phyloP scores from a whole-genome alignment of 495 filamentous ascomycete species.

The Penicillium silybi region DNA sequence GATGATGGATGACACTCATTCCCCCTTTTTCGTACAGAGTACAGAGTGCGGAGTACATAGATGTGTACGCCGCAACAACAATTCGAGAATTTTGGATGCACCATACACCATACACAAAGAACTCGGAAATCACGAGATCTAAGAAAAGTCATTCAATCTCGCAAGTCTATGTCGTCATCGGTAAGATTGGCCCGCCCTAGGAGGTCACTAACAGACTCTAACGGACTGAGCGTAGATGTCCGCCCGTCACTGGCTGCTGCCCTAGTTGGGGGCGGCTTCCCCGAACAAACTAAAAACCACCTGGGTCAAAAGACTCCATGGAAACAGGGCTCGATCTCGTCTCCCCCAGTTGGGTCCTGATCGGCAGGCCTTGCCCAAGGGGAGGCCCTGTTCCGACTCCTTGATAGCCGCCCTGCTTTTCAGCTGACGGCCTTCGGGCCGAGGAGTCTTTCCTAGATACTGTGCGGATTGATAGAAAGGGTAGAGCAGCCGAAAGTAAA shows the following conservation, averaged over 20 bases:
- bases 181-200: conserved; percentile 9
- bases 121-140: background rate
- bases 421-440: conserved; percentile 3
- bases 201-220: conserved; percentile 4
- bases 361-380: conserved; percentile 13
- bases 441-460: background rate
- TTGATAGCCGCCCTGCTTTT: conserved; percentile 9
- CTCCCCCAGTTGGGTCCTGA: conserved; percentile 13
- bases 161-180: conserved; percentile 15
- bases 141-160: conserved; percentile 4
- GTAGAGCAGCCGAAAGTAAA: background rate
- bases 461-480: background rate
- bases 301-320: background rate
- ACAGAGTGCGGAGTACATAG: too few species aligned
- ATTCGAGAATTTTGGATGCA: background rate
- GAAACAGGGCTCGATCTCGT: conserved; percentile 2
- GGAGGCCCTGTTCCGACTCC: background rate
- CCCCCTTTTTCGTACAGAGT: background rate
- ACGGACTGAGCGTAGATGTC: conserved; percentile 1
- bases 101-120: background rate
- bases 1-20: too few species aligned
- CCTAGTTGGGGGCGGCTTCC: conserved; percentile 1
- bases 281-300: conserved; percentile 7
- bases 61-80: too few species aligned
- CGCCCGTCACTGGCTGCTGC: background rate